Evolutionary conservation across 2,329 filamentous ascomycete species (phyloP).

Genomic region (Diaporthe sp.): DNA sequence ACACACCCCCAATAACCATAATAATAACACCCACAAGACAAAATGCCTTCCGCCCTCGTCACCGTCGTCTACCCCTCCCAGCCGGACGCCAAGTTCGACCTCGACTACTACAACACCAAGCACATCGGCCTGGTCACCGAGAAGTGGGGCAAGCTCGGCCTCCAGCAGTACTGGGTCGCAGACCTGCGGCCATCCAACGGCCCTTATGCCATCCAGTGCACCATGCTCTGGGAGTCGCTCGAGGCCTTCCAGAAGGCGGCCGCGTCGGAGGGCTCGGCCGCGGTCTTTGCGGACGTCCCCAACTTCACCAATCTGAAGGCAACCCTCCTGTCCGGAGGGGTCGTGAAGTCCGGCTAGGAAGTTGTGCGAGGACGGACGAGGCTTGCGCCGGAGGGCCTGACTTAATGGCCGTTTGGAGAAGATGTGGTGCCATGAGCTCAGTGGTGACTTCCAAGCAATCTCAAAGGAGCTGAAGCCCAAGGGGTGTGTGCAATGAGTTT

Average conservation of each 20-base stretch:
- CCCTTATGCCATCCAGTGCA: slow-evolving; percentile 48
- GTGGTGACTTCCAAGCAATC: neutral
- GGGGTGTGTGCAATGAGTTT: too few species aligned
- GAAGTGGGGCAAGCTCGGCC: slow-evolving; percentile 55
- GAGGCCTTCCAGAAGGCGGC: slow-evolving; percentile 45
- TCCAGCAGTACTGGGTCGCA: slow-evolving; percentile 52
- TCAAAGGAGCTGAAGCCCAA: neutral
- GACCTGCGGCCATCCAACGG: slow-evolving; percentile 43
- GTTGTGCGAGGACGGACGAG: neutral
- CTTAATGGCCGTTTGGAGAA: neutral
- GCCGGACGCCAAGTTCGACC: slow-evolving; percentile 58
- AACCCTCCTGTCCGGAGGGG: neutral
- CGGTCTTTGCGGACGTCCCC: slow-evolving; percentile 50
- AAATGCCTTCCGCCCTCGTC: slow-evolving; percentile 41
- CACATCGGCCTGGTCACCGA: slow-evolving; percentile 62
- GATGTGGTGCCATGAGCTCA: neutral
- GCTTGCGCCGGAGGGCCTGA: neutral
- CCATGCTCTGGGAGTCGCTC: slow-evolving; percentile 50
- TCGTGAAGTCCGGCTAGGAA: slow-evolving; percentile 9
- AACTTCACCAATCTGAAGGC: slow-evolving; percentile 50
- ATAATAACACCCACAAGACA: neutral
- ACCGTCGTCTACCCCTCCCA: slow-evolving; percentile 58
- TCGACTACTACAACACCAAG: slow-evolving; percentile 62
- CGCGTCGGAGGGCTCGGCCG: slow-evolving; percentile 32
- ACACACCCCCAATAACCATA: neutral